Evolutionary conservation across 1,284 basidiomycete species (phyloP).

Genomic region (Ustilago lituana): DNA sequence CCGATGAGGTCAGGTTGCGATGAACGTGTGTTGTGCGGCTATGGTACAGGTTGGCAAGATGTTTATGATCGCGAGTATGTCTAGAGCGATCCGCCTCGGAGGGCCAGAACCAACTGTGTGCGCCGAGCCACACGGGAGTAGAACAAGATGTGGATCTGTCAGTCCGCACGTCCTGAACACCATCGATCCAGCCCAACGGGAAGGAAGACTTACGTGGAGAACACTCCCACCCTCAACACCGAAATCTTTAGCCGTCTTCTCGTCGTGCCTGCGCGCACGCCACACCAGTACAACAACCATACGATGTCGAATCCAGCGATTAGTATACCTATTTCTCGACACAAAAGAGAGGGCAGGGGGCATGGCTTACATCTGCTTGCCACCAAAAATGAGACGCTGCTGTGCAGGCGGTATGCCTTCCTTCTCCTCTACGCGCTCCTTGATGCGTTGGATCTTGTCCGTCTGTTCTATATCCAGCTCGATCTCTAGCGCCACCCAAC

Average conservation of each 20-base stretch:
- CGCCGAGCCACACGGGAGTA: no score
- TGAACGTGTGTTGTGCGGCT: no score
- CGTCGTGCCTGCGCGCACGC: constrained; percentile 64
- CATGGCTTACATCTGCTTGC: constrained; percentile 88
- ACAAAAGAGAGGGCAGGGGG: neutral
- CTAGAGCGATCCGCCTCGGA: constrained; percentile 52
- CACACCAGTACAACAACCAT: no score
- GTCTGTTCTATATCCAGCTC: constrained; percentile 94
- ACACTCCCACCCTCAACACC: constrained; percentile 66
- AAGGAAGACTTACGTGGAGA: constrained; percentile 60
- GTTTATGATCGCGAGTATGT: neutral
- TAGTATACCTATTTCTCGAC: no score
- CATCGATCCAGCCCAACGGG: no score
- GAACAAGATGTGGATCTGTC: no score
- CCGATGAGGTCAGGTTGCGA: no score
- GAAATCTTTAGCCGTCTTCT: constrained; percentile 67
- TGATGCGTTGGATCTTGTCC: constrained; percentile 94
- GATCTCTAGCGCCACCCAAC: constrained; percentile 78
- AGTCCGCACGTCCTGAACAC: no score
- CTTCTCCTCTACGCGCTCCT: constrained; percentile 99
- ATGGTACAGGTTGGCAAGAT: constrained; percentile 13
- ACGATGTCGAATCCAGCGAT: neutral
- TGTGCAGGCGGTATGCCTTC: constrained; percentile 97
- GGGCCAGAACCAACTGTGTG: constrained; percentile 58
- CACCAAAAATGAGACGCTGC: constrained; percentile 92